Conservation (phyloP, 441 rosid species). For the Arabidopsis hybrid region DNA sequence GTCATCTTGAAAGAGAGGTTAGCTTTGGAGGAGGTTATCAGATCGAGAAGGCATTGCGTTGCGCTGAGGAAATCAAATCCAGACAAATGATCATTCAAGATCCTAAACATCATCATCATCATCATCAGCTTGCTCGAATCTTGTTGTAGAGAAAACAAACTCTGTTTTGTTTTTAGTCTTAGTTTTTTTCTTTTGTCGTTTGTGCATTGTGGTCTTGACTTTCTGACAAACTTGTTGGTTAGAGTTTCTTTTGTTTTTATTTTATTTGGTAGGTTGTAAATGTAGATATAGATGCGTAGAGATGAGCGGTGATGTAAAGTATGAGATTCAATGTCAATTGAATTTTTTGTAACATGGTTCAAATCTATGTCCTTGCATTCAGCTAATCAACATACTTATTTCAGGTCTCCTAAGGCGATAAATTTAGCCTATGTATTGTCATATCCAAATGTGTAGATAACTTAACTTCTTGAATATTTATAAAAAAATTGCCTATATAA, state of each 20-base stretch:
- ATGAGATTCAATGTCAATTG: constrained; percentile 20
- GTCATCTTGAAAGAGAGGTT: constrained; percentile 90
- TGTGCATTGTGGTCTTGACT: constrained; percentile 27
- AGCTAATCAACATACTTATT: neutral
- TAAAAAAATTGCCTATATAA: too few species aligned
- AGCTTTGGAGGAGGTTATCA: constrained; percentile 88
- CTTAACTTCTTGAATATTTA: too few species aligned
- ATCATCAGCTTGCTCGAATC: constrained; percentile 60
- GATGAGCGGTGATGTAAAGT: constrained; percentile 16
- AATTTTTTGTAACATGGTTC: constrained; percentile 11
- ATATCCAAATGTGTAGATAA: neutral
- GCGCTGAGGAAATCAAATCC: constrained; percentile 86
- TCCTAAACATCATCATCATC: constrained; percentile 51
- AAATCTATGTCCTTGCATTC: neutral
- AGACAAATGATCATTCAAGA: constrained; percentile 49
- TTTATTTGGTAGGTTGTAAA: constrained; percentile 13
- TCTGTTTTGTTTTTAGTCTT: neutral
- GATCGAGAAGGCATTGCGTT: constrained; percentile 78
- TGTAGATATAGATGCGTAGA: constrained; percentile 31
- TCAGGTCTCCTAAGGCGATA: neutral
- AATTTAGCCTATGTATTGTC: neutral
- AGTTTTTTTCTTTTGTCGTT: constrained; percentile 22
- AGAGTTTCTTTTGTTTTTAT: neutral
- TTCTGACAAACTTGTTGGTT: constrained; percentile 39
- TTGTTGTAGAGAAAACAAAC: constrained; percentile 50